Evolutionary conservation across 2,329 filamentous ascomycete species (phyloP), one percentile per base, ranked within the genome.

Genomic region (Aspergillus fructus): DNA sequence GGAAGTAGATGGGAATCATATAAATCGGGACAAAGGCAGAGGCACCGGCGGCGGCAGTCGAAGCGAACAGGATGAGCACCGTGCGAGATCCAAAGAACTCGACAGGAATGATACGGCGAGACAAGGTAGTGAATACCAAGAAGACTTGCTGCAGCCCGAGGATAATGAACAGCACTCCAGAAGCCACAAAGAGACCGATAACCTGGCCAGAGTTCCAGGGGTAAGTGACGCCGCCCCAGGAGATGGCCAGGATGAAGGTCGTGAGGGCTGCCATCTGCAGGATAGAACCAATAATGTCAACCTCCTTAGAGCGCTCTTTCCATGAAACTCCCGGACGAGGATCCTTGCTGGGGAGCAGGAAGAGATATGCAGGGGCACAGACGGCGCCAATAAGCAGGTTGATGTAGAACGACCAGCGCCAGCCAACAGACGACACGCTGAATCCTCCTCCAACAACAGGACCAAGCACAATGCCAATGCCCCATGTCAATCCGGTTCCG

Each of bases 1-100:
- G 79, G 66, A 83, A 83, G 69, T 76, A 83, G 0, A 84, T 70
- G 0, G 82, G 82, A 12, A 81, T 77, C 69, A 80, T 85, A 68
- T 83, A 84, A 12, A 81, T 71, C 0, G 72, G 40, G n/a, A 56
- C 45, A 50, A 76, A 76, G 42, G 74, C 63, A 15, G 68, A 67
- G 2, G 73, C 69, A 9, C 68, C 73, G 5, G 69, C 73, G 0
- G 71, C 71, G 1, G 71, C 66, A 1, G 73, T 78, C 11, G 71
- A 69, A 27, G 78, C 64, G 60, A 78, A 81, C 1, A 83, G 66
- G 3, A 81, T 60, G 1, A 80, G 60, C 50, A 77, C 65, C 2
- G 72, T 71, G 8, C 66, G 65, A 17, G 65, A 66, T 12, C 64
- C 64, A 4, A 83, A 65, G 51, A 84, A 76, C 3, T 82, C 71